Conservation (phyloP, 2,329 filamentous ascomycete genomes). For the Coleophoma crateriformis region DNA sequence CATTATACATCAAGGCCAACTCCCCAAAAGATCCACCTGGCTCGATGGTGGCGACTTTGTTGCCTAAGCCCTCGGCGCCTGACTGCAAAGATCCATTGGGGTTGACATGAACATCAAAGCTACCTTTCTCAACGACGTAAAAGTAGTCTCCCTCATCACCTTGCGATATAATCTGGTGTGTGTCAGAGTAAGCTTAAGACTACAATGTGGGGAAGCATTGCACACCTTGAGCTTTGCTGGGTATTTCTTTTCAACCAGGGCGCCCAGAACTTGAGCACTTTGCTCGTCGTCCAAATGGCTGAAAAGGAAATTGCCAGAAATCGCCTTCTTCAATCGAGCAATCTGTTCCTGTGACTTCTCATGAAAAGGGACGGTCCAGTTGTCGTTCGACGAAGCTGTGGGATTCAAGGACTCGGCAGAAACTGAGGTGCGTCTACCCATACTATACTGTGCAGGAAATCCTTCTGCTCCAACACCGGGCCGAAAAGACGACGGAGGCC, state of each 20-base stretch:
- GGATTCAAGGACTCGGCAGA: conserved; percentile 96
- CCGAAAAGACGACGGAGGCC: conserved; percentile 37
- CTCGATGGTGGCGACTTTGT: conserved; percentile 74
- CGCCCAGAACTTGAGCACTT: conserved; percentile 78
- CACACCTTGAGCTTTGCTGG: conserved; percentile 74
- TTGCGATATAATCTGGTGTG: conserved; percentile 80
- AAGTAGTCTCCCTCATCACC: conserved; percentile 97
- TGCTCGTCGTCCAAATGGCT: conserved; percentile 93
- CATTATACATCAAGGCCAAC: conserved; percentile 97
- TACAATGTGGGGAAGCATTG: neutral
- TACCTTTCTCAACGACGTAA: conserved; percentile 89
- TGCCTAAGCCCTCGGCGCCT: conserved; percentile 76
- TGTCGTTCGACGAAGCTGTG: conserved; percentile 74
- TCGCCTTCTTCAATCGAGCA: conserved; percentile 70
- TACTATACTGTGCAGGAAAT: conserved; percentile 90
- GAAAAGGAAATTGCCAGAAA: conserved; percentile 89
- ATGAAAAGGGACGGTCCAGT: conserved; percentile 84
- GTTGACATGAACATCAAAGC: conserved; percentile 90
- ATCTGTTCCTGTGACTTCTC: conserved; percentile 80
- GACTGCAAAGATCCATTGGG: conserved; percentile 69
- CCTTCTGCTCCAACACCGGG: conserved; percentile 46
- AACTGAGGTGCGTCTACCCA: conserved; percentile 88
- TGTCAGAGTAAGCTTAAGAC: conserved; percentile 2
- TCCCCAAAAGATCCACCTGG: conserved; percentile 94
- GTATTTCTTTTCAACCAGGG: conserved; percentile 90